A percentile compares a stretch with the other conserved stretches of the same genome.
These are phyloP conservation scores for Albophoma yamanashiensis DNA, from an alignment of 2,329 filamentous ascomycete genomes.

Conservation along the genomic window DNA sequence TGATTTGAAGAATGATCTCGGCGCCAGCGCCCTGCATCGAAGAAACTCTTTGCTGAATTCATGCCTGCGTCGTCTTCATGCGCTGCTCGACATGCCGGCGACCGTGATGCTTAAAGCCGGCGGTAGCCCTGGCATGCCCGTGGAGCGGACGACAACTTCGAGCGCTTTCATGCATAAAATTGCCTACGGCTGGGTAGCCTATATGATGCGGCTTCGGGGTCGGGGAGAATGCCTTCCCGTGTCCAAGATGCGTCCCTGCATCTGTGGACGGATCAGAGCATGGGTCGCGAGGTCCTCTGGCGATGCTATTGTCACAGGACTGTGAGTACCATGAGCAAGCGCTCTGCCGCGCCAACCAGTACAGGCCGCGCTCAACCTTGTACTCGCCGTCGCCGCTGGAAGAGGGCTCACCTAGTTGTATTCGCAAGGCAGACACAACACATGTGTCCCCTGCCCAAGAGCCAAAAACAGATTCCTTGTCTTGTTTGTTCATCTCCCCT, in stretches of 20 bases:
- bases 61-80: background rate
- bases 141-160: background rate
- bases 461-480: background rate
- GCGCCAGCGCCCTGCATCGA: slow-evolving; percentile 3
- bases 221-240: background rate
- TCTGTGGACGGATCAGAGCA: background rate
- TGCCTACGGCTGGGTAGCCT: background rate
- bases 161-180: background rate
- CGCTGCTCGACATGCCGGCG: slow-evolving; percentile 10
- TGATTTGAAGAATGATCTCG: slow-evolving; percentile 15
- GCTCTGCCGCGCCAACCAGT: background rate
- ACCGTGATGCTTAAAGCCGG: slow-evolving; percentile 19
- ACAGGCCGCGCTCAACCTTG: background rate
- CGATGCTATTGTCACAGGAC: background rate
- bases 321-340: background rate
- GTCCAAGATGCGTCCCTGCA: background rate
- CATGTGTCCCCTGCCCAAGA: background rate
- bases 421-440: background rate
- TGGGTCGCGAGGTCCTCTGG: background rate
- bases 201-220: background rate
- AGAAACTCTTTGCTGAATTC: background rate
- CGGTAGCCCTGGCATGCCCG: slow-evolving; percentile 9
- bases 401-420: background rate
- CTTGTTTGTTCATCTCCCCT: background rate
- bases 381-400: background rate